Base-by-base conservation (phyloP, 1,139 yeast genomes). In the Lodderomyces metapsilosis region DNA sequence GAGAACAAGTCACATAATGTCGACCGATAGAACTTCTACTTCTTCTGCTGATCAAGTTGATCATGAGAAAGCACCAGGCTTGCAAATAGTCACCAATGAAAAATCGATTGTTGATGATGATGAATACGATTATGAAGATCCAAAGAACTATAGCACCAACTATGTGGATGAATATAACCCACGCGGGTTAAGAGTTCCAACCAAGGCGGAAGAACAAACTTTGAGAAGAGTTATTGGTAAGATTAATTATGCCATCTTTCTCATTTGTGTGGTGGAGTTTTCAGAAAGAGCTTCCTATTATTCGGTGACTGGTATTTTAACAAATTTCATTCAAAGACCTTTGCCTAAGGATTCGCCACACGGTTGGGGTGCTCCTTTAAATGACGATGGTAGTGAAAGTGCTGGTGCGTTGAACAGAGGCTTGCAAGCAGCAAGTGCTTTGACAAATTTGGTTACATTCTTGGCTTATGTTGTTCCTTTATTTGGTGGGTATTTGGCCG, bases 311-410 rank as follows among this genome's bases (percentile, higher is more conserved):
- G 73, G 71, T 23, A 58, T 71, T 40, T 58, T 73, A 36, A 58
- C 72, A 33, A 73, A 73, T 48, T 71, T 71, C 51, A 57, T 73
- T 39, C 74, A 71, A 50, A 59, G 81, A 49, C 73, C 74, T 11
- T 57, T 78, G 39, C 84, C 84, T 3, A 56, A 52, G 20, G 76
- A 78, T 37, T 75, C 79, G 21, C 75, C 74, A 39, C 65, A 73
- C 41, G 73, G 80, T 51, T 71, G 50, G 51, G 51, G 48, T 22
- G 50, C 48, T 9, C 59, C 54, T 21, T 76, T 77, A 37, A 74
- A 78, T 25, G 71, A 72, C 40, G 62, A 72, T 41, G 71, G 79
- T 50, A 69, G 74, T 21, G 62, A 48, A 22, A 53, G 54, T 45
- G 74, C 45, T 11, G 77, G 77, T 47, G 77, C 76, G 3, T 61